Evolutionary conservation across 2,329 filamentous ascomycete species (phyloP).

Genomic region (Fusarium robinianum): DNA sequence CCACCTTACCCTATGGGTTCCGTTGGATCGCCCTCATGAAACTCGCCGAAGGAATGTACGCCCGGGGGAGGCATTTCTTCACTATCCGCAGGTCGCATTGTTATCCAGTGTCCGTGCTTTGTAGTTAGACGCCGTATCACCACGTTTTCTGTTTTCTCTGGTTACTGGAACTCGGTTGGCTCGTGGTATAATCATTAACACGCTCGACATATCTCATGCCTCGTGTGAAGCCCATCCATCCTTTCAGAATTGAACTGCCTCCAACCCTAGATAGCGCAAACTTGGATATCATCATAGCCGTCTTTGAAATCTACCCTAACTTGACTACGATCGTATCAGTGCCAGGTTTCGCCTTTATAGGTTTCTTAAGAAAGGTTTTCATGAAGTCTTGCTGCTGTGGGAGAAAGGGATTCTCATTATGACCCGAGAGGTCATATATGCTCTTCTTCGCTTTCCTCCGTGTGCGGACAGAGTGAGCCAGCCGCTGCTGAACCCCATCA

Average conservation of each 20-base stretch:
- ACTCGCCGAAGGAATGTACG: constrained; percentile 25
- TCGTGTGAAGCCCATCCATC: constrained; percentile 7
- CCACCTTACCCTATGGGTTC: constrained; percentile 13
- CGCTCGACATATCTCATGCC: constrained; percentile 23
- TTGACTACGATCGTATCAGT: constrained; percentile 33
- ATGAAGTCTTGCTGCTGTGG: constrained; percentile 56
- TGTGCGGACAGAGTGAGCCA: constrained; percentile 73
- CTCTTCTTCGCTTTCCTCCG: constrained; percentile 58
- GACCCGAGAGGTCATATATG: constrained; percentile 50
- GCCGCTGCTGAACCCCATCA: constrained; percentile 73
- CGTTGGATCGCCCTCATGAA: constrained; percentile 18
- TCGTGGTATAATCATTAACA: constrained; percentile 34
- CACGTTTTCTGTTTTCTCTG: constrained; percentile 33
- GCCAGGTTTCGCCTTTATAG: too few relatives aligned
- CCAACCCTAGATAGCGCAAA: too few relatives aligned
- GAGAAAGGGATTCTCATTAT: constrained; percentile 45
- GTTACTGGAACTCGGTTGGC: constrained; percentile 33
- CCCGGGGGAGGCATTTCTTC: constrained; percentile 25
- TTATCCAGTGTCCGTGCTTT: constrained; percentile 35
- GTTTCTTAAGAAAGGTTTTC: constrained; percentile 50
- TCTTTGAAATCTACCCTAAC: too few relatives aligned
- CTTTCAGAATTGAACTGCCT: too few relatives aligned
- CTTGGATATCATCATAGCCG: background rate
- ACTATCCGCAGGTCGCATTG: constrained; percentile 32
- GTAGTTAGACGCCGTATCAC: constrained; percentile 45